These are phyloP conservation scores for Apiotrichum mycotoxinovorans DNA, from an alignment of 1,284 basidiomycete species.

Conservation along the genomic window DNA sequence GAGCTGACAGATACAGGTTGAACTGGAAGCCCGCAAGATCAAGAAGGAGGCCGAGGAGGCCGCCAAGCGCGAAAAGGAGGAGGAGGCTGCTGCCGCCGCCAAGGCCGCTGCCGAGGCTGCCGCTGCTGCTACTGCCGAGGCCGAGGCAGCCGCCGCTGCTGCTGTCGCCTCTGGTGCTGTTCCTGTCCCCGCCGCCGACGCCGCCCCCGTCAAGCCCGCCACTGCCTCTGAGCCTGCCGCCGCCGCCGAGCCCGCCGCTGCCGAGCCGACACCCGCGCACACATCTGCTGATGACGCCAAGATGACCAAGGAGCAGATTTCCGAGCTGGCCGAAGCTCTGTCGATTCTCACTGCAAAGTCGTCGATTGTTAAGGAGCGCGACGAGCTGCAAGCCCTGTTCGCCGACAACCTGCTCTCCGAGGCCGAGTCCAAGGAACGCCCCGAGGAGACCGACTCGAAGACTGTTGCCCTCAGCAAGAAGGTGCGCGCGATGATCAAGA, in stretches of 20 bases:
- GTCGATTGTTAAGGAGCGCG: constrained; percentile 93
- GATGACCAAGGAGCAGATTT: constrained; percentile 96
- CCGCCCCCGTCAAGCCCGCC: background rate
- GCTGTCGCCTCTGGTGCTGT: background rate
- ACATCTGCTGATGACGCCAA: constrained; percentile 63
- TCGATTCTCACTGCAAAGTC: constrained; percentile 90
- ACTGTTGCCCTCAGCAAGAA: constrained; percentile 73
- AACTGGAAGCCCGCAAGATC: constrained; percentile 81
- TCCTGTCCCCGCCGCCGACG: background rate
- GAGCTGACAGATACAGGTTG: too few species aligned
- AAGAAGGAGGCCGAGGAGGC: constrained; percentile 63
- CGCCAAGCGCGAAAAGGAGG: constrained; percentile 53
- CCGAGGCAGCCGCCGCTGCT: background rate
- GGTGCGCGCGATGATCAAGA: constrained; percentile 91
- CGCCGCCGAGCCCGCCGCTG: constrained; percentile 67
- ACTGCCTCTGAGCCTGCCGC: constrained; percentile 52
- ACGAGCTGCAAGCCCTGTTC: constrained; percentile 83
- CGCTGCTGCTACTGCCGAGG: background rate
- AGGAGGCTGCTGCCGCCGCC: constrained; percentile 50
- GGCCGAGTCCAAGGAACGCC: constrained; percentile 56
- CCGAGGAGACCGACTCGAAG: constrained; percentile 45
- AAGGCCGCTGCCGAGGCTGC: background rate
- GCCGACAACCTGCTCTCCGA: constrained; percentile 86
- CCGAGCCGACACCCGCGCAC: constrained; percentile 72
- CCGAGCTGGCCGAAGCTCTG: constrained; percentile 88